Conservation (phyloP, 305 asterid species). For the Fraxinus paxiana region DNA sequence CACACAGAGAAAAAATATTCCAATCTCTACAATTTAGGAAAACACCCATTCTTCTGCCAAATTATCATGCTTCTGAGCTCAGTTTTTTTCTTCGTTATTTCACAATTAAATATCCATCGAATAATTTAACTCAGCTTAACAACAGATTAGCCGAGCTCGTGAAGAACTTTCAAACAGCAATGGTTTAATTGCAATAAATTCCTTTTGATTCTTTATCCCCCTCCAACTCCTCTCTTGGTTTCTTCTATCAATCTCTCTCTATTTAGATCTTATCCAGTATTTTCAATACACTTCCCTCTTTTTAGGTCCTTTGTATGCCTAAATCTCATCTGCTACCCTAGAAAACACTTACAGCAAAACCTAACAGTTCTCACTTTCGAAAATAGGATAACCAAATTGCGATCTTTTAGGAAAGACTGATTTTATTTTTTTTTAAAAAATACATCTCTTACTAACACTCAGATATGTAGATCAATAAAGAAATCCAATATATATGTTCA, state of each 20-base stretch:
- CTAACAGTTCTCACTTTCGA: background rate
- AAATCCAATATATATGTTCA: background rate
- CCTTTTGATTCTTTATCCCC: background rate
- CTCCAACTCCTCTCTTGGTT: background rate
- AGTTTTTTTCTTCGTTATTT: background rate
- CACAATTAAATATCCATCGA: background rate
- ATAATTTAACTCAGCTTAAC: background rate
- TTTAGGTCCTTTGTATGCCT: background rate
- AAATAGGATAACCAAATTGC: background rate
- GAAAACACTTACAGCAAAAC: background rate
- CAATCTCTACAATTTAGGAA: background rate
- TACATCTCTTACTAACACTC: background rate
- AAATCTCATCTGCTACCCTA: background rate
- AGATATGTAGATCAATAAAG: background rate
- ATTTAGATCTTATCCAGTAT: background rate
- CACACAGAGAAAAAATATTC: background rate
- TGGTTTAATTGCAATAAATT: background rate
- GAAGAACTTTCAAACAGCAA: background rate
- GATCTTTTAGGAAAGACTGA: background rate
- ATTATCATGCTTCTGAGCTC: background rate
- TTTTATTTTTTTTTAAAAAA: background rate
- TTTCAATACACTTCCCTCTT: background rate
- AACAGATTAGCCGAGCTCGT: background rate
- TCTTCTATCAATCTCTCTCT: background rate
- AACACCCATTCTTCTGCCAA: background rate